Conservation (phyloP, 805 yeast species). For the Ogataea ramenticola region DNA sequence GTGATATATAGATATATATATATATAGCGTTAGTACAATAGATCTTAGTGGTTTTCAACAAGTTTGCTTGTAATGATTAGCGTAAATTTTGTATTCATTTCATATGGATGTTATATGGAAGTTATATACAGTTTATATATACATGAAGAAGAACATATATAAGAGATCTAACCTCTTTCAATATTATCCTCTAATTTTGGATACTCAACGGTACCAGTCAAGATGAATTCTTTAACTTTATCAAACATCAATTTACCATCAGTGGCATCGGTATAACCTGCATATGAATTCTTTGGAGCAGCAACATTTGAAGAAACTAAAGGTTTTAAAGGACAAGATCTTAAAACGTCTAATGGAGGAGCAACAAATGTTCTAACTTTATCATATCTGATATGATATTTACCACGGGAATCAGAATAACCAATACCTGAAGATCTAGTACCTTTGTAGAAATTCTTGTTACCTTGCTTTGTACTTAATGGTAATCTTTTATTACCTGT, state of each 20-base stretch:
- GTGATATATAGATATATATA: too few relatives aligned
- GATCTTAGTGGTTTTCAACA: too few relatives aligned
- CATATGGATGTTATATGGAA: too few relatives aligned
- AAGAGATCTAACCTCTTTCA: conserved; percentile 29
- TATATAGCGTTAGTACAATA: too few relatives aligned
- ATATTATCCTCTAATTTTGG: conserved; percentile 18
- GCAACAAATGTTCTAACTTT: conserved; percentile 88
- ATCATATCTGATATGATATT: conserved; percentile 70
- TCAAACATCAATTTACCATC: conserved; percentile 69
- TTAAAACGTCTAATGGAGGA: conserved; percentile 40
- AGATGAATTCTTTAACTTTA: conserved; percentile 69
- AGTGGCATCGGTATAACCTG: conserved; percentile 60
- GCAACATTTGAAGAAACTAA: conserved; percentile 73
- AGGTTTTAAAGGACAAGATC: conserved; percentile 47
- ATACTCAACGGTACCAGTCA: conserved; percentile 52
- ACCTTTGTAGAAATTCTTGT: conserved; percentile 92
- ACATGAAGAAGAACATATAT: too few relatives aligned
- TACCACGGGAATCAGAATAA: conserved; percentile 62
- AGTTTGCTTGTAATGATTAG: background rate
- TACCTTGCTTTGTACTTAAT: conserved; percentile 88
- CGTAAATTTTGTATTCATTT: too few relatives aligned
- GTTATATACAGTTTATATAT: too few relatives aligned
- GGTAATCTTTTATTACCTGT: conserved; percentile 79
- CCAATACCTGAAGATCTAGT: conserved; percentile 95
- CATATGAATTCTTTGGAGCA: conserved; percentile 55